Conservation (phyloP, 495 filamentous ascomycete species). For the Penicillium psychrofluorescens region DNA sequence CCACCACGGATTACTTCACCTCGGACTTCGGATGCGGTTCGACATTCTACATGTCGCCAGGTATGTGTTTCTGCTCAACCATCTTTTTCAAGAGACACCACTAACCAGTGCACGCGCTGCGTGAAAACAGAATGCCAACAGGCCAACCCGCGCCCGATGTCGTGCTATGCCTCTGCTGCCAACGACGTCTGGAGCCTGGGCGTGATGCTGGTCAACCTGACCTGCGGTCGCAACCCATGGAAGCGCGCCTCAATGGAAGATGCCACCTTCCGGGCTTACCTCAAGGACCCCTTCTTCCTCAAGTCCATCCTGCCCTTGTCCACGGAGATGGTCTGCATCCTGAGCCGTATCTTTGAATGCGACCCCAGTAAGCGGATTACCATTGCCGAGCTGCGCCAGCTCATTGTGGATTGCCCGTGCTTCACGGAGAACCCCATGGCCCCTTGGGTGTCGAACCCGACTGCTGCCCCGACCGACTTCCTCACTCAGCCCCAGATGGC, state of each 20-base stretch:
- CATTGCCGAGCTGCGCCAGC: slow-evolving; percentile 69
- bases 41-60: slow-evolving; percentile 99
- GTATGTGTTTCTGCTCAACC: slow-evolving; percentile 44
- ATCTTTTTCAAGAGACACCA: slow-evolving; percentile 5
- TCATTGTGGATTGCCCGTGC: slow-evolving; percentile 67
- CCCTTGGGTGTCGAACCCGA: slow-evolving; percentile 22
- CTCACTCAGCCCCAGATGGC: slow-evolving; percentile 23
- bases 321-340: slow-evolving; percentile 78
- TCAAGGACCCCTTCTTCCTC: slow-evolving; percentile 79
- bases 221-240: slow-evolving; percentile 98
- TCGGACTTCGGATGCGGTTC: slow-evolving; percentile 97
- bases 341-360: slow-evolving; percentile 83
- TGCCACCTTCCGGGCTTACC: slow-evolving; percentile 89
- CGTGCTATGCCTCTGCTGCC: slow-evolving; percentile 81
- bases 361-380: slow-evolving; percentile 81
- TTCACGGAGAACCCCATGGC: slow-evolving; percentile 53
- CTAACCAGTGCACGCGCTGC: slow-evolving; percentile 6
- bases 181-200: slow-evolving; percentile 99
- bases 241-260: slow-evolving; percentile 90
- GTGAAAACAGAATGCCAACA: slow-evolving; percentile 77
- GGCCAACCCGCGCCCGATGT: slow-evolving; percentile 64
- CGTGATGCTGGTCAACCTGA: slow-evolving; percentile 95
- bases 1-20: slow-evolving; percentile 73
- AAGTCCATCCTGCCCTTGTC: slow-evolving; percentile 90
- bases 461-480: slow-evolving; percentile 19